Conservation (phyloP, 1,139 yeast genomes). For the Scheffersomyces titani region DNA sequence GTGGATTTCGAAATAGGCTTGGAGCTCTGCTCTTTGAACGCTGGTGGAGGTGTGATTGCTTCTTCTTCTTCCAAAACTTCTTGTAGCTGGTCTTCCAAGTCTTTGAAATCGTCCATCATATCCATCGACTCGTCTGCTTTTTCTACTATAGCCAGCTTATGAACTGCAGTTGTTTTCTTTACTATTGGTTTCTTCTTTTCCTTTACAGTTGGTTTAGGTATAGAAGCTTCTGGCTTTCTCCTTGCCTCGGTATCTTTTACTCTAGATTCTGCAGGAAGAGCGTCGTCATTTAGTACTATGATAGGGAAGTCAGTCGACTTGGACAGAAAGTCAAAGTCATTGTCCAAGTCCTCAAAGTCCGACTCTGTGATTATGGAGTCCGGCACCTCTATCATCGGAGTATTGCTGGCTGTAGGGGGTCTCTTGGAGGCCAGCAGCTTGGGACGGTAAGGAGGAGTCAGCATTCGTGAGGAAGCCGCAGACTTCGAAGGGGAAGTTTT, state of each 20-base stretch:
- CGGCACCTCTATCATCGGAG: slow-evolving; percentile 18
- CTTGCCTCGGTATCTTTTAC: slow-evolving; percentile 2
- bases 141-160: slow-evolving; percentile 11
- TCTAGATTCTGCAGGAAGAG: neutral
- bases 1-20: neutral
- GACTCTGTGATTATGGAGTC: slow-evolving; percentile 35
- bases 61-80: slow-evolving; percentile 36
- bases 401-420: slow-evolving; percentile 17
- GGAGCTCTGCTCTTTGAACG: neutral
- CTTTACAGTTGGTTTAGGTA: neutral
- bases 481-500: neutral
- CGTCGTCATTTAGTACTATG: slow-evolving; percentile 6
- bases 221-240: neutral
- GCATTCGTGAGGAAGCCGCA: neutral
- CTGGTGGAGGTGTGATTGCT: neutral
- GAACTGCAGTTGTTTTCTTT: neutral
- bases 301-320: slow-evolving; percentile 12
- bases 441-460: slow-evolving; percentile 2
- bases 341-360: slow-evolving; percentile 38
- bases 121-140: slow-evolving; percentile 17
- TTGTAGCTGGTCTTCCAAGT: slow-evolving; percentile 45
- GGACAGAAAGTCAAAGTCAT: slow-evolving; percentile 6
- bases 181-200: slow-evolving; percentile 2
- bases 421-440: slow-evolving; percentile 13
- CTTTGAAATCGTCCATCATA: slow-evolving; percentile 45